Evolutionary conservation across 371 early-diverging fungal species (phyloP).

Genomic region (Mucor circinelloides): DNA sequence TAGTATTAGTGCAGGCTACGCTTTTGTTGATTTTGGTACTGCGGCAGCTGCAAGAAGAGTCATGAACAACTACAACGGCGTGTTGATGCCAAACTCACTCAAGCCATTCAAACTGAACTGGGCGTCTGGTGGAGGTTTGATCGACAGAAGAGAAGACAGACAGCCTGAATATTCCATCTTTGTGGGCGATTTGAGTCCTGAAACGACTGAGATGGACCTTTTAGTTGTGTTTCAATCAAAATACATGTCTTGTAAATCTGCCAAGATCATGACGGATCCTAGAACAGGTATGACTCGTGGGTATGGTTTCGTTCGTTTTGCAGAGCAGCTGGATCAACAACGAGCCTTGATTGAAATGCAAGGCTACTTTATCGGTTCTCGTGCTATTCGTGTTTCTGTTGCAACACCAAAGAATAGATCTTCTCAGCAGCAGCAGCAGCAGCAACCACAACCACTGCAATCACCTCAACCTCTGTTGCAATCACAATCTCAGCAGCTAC

Average conservation of each 20-base stretch:
- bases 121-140: conserved; percentile 74
- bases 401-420: conserved; percentile 77
- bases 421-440: conserved; percentile 1
- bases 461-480: conserved; percentile 22
- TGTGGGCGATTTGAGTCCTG: conserved; percentile 78
- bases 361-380: conserved; percentile 62
- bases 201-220: conserved; percentile 67
- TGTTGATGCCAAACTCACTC: conserved; percentile 73
- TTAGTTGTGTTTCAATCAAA: conserved; percentile 52
- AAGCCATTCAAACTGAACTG: conserved; percentile 85
- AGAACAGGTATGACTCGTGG: conserved; percentile 71
- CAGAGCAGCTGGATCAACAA: conserved; percentile 66
- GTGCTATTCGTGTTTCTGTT: conserved; percentile 81
- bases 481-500: neutral
- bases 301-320: conserved; percentile 83
- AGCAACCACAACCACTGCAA: neutral
- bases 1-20: conserved; percentile 62
- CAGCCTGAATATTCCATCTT: conserved; percentile 76
- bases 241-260: conserved; percentile 72
- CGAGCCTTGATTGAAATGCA: conserved; percentile 79
- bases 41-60: conserved; percentile 63
- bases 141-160: conserved; percentile 42
- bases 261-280: conserved; percentile 77
- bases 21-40: conserved; percentile 70
- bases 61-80: conserved; percentile 68